Conservation (phyloP, 2,329 filamentous ascomycete species). For the Sarocladium kiliense region DNA sequence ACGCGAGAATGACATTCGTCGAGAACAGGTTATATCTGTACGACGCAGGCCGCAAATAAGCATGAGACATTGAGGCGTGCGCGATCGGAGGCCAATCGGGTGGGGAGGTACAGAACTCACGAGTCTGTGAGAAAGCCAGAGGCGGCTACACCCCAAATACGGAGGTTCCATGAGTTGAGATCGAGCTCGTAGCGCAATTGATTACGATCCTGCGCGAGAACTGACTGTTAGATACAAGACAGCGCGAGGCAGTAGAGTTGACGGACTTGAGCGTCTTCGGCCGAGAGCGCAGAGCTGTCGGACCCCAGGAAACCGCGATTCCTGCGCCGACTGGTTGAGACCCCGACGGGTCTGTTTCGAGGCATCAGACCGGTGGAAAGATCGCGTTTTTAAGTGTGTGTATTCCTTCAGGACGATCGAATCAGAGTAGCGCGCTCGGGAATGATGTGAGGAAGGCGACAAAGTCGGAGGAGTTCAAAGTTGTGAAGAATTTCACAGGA, state of each 20-base stretch:
- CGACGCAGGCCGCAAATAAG: no score
- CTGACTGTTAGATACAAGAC: background rate
- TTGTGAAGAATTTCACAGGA: background rate
- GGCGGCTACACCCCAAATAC: conserved; percentile 50
- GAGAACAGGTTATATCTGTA: conserved; percentile 49
- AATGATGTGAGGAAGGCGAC: no score
- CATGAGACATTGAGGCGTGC: no score
- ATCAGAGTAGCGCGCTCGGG: no score
- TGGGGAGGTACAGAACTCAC: conserved; percentile 26
- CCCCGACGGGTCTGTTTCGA: conserved; percentile 24
- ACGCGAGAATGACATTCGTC: conserved; percentile 49
- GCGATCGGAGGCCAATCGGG: background rate
- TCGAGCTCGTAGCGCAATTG: conserved; percentile 49
- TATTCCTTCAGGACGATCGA: no score
- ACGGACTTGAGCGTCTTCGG: conserved; percentile 43
- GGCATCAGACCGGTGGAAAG: conserved; percentile 4
- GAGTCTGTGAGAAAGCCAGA: conserved; percentile 50
- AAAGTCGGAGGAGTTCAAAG: background rate
- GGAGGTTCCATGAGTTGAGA: conserved; percentile 48
- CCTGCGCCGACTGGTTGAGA: conserved; percentile 22
- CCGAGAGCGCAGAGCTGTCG: conserved; percentile 45
- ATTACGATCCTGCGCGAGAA: conserved; percentile 37
- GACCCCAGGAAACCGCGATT: conserved; percentile 47
- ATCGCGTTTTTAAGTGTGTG: no score
- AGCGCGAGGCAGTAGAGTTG: background rate